phyloP scores from a whole-genome alignment of 1,139 yeast species.

The Suhomyces terraborum region DNA sequence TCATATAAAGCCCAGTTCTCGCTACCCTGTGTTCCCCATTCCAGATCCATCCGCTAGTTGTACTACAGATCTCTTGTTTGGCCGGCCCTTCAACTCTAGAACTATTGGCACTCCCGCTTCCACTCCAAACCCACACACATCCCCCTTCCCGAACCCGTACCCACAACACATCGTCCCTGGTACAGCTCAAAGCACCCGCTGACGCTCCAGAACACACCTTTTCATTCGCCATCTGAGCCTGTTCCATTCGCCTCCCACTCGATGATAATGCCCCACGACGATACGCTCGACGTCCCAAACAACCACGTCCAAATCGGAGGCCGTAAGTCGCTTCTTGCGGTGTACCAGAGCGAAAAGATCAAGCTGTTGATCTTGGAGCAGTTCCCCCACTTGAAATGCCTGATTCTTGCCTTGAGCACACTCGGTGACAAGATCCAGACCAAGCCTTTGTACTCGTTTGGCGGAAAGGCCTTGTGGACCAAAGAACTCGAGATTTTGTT shows the following conservation, averaged over 20 bases:
- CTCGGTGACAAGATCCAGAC: slow-evolving; percentile 86
- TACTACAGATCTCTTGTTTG: neutral
- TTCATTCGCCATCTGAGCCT: no score
- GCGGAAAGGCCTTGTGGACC: slow-evolving; percentile 96
- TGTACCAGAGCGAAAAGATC: slow-evolving; percentile 79
- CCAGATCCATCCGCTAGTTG: neutral
- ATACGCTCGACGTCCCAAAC: slow-evolving; percentile 21
- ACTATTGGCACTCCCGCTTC: no score
- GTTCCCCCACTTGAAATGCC: slow-evolving; percentile 61
- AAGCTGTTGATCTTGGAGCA: slow-evolving; percentile 57
- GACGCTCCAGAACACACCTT: no score
- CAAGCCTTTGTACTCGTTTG: slow-evolving; percentile 88
- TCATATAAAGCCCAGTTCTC: slow-evolving; percentile 1
- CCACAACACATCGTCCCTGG: no score
- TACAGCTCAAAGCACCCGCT: no score
- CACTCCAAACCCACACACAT: no score
- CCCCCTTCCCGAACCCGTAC: no score
- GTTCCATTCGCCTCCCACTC: neutral
- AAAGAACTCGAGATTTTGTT: slow-evolving; percentile 85
- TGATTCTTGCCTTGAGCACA: slow-evolving; percentile 80
- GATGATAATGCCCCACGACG: slow-evolving; percentile 14
- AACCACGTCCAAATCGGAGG: slow-evolving; percentile 71
- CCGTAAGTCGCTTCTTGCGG: slow-evolving; percentile 83
- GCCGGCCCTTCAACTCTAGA: no score
- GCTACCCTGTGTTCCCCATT: neutral